These are phyloP conservation scores for Toxicodendron radicans DNA, from an alignment of 345 rosid genomes.

Conservation along the genomic window DNA sequence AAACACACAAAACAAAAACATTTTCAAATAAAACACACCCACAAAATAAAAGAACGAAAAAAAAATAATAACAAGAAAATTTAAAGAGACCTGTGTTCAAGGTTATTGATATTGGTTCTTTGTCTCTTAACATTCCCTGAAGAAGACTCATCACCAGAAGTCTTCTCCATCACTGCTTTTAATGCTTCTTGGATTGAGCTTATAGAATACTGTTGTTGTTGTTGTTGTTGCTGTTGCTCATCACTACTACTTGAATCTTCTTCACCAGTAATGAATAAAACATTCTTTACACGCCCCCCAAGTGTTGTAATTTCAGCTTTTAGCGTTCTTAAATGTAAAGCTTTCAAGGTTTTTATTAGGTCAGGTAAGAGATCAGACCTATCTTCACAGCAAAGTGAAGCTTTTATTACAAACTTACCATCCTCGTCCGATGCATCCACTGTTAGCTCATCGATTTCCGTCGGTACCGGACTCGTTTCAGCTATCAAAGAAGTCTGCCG, in stretches of 20 bases:
- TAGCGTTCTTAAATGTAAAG: conserved; percentile 67
- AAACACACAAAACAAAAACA: conserved; percentile 28
- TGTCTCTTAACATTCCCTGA: conserved; percentile 85
- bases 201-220: conserved; percentile 52
- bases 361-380: conserved; percentile 88
- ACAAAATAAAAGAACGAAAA: neutral
- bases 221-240: conserved; percentile 32
- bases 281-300: conserved; percentile 93
- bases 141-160: conserved; percentile 65
- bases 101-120: conserved; percentile 62
- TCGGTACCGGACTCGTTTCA: conserved; percentile 76
- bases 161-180: conserved; percentile 89
- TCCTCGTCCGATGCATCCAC: conserved; percentile 84
- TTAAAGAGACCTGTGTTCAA: conserved; percentile 71
- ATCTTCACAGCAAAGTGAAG: conserved; percentile 92
- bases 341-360: conserved; percentile 80
- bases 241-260: conserved; percentile 43
- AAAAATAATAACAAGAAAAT: conserved; percentile 2
- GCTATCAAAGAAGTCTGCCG: conserved; percentile 78
- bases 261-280: conserved; percentile 83
- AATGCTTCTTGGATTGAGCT: conserved; percentile 89
- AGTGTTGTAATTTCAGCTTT: conserved; percentile 96
- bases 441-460: conserved; percentile 81
- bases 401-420: conserved; percentile 81
- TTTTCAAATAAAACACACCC: conserved; percentile 11